These are phyloP conservation scores for Lasiodiplodia sp. DNA, from an alignment of 2,329 filamentous ascomycete genomes.

Conservation along the genomic window DNA sequence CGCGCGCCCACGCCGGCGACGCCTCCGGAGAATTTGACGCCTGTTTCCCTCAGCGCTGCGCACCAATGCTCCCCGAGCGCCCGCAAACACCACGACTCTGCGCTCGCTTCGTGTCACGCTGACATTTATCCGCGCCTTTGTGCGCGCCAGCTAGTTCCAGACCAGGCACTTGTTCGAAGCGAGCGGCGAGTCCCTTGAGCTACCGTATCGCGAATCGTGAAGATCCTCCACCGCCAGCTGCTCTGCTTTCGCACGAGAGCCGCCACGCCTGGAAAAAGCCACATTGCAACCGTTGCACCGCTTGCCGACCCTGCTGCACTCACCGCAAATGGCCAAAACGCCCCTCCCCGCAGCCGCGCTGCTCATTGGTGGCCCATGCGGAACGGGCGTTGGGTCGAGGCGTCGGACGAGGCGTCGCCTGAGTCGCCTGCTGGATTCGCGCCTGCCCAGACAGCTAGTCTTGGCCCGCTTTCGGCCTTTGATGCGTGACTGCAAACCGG, in stretches of 20 bases:
- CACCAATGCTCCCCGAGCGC: background rate
- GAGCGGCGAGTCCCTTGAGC: background rate
- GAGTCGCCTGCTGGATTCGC: background rate
- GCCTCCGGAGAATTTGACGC: constrained; percentile 17
- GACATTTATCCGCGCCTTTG: background rate
- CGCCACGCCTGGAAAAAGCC: background rate
- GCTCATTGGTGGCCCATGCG: constrained; percentile 11
- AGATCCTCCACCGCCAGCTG: background rate
- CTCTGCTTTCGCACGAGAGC: background rate
- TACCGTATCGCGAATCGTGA: background rate
- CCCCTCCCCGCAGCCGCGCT: background rate
- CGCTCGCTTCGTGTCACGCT: constrained; percentile 1
- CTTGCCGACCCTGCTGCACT: constrained; percentile 5
- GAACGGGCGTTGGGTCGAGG: constrained; percentile 17
- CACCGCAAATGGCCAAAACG: constrained; percentile 13
- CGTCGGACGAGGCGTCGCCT: constrained; percentile 4
- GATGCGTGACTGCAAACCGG: constrained; percentile 11
- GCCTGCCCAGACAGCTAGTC: background rate
- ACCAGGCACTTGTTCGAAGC: background rate
- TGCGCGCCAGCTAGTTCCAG: background rate
- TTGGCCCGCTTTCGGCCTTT: constrained; percentile 9
- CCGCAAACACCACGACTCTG: background rate
- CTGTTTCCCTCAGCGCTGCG: background rate
- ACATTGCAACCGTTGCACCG: constrained; percentile 24
- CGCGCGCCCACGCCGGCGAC: background rate